phyloP scores from a whole-genome alignment of 2,329 filamentous ascomycete genomes.

The Colletotrichum cuscutae region DNA sequence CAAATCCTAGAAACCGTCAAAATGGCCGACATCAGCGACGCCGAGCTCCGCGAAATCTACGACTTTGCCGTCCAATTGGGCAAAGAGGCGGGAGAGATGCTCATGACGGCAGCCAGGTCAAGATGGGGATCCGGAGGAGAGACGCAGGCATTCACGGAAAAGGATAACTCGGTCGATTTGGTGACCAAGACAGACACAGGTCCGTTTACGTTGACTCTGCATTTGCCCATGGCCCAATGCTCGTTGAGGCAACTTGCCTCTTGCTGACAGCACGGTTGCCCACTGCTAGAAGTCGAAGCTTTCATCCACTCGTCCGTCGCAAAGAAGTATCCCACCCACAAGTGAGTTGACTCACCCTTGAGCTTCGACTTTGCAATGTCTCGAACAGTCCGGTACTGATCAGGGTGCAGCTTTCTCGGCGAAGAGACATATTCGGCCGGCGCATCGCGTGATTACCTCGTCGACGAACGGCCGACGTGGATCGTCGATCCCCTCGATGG shows the following conservation, averaged over 20 bases:
- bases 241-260: background rate
- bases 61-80: conserved; percentile 76
- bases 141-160: conserved; percentile 64
- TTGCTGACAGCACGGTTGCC: background rate
- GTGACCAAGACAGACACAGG: conserved; percentile 82
- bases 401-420: conserved; percentile 71
- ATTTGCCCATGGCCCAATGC: background rate
- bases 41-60: conserved; percentile 73
- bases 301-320: conserved; percentile 73
- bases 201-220: conserved; percentile 53
- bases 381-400: background rate
- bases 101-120: conserved; percentile 71
- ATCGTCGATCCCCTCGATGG: conserved; percentile 81
- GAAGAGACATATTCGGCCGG: conserved; percentile 81
- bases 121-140: conserved; percentile 55
- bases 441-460: conserved; percentile 74
- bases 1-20: background rate
- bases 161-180: conserved; percentile 80
- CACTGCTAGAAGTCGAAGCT: conserved; percentile 70
- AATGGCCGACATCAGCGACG: conserved; percentile 43
- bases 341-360: conserved; percentile 55
- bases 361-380: background rate
- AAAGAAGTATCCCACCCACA: conserved; percentile 71
- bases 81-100: conserved; percentile 74
- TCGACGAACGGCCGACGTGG: conserved; percentile 74